Evolutionary conservation across 306 rosid species (phyloP), one percentile per base, ranked within the genome.

Genomic region (Senna siamea): DNA sequence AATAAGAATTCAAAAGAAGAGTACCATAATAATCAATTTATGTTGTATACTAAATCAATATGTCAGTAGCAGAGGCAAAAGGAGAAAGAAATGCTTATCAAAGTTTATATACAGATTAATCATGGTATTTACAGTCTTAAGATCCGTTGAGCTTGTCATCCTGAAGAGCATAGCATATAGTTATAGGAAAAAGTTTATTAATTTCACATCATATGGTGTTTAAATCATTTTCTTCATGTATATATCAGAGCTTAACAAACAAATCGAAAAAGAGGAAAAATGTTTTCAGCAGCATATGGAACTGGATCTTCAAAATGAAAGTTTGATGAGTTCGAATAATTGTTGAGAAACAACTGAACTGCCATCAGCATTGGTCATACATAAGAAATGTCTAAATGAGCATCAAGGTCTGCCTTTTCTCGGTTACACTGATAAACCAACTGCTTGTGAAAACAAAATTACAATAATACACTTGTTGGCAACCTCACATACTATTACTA

Each of bases 291-390:
- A 70, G 34, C 35, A 55, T 56, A 22, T 55, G 47, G 9, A 51
- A 38, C 28, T 60, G 34, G 34, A 61, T 23, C 61, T 54, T 61
- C 18, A 82, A 63, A 9, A 17, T 10, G 63, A 30, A 57, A 71
- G 64, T 23, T 54, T 46, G 41, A 32, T n/a, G 28, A 10, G 40
- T 68, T 32, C 10, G 1, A 23, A 43, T 30, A 26, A 11, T 44
- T 15, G 17, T 32, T 0, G 32, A 32, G 55, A 43, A 57, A 43
- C 15, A 56, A 48, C 67, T 34, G 26, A n/a, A 63, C 17, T 30
- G 28, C 28, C 44, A 30, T n/a, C 60, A 5, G 11, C 58, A 50
- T 9, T 10, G 47, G 6, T 30, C 18, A 47, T 10, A 17, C 17
- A 48, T 30, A 5, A 48, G 30, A 68, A 30, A 68, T n/a, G 46